Conservation (phyloP, 169 alveolate genomes). For the Plasmodium ovale region DNA sequence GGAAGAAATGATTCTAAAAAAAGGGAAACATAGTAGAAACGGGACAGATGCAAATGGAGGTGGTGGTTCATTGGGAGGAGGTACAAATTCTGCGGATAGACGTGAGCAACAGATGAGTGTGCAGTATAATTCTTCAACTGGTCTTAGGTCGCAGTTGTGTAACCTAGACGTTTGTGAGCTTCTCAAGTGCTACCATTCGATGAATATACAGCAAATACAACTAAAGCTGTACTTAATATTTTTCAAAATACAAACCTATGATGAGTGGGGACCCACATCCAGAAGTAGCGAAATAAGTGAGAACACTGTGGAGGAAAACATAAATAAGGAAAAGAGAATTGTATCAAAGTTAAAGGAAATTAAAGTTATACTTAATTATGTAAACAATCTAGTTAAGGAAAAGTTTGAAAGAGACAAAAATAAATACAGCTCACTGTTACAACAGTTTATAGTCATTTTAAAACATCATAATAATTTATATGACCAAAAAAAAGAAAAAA, state of each 20-base stretch:
- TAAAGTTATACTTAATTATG: slow-evolving; percentile 11
- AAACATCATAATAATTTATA: slow-evolving; percentile 60
- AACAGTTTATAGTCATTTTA: slow-evolving; percentile 48
- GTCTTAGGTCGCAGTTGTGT: not conserved
- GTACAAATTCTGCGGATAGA: not conserved
- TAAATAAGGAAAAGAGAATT: slow-evolving; percentile 26
- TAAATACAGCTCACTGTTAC: slow-evolving; percentile 22
- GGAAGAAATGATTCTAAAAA: too few species aligned
- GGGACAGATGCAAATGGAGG: too few species aligned
- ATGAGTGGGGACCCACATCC: too few species aligned
- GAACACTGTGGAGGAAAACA: not conserved
- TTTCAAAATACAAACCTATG: slow-evolving; percentile 21
- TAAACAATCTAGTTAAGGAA: slow-evolving; percentile 23
- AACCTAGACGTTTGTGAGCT: slow-evolving; percentile 37
- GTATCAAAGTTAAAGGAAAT: slow-evolving; percentile 28
- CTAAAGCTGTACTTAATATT: slow-evolving; percentile 25
- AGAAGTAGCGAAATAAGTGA: too few species aligned
- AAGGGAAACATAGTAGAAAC: too few species aligned
- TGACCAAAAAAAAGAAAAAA: slow-evolving; percentile 52
- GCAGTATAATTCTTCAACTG: not conserved
- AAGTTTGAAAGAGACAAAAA: slow-evolving; percentile 1
- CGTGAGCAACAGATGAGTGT: not conserved
- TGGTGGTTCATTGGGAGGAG: not conserved
- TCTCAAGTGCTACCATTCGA: slow-evolving; percentile 38
- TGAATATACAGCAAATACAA: slow-evolving; percentile 52